These are phyloP conservation scores for Petunia secreta DNA, from an alignment of 257 asterid genomes.

Conservation along the genomic window DNA sequence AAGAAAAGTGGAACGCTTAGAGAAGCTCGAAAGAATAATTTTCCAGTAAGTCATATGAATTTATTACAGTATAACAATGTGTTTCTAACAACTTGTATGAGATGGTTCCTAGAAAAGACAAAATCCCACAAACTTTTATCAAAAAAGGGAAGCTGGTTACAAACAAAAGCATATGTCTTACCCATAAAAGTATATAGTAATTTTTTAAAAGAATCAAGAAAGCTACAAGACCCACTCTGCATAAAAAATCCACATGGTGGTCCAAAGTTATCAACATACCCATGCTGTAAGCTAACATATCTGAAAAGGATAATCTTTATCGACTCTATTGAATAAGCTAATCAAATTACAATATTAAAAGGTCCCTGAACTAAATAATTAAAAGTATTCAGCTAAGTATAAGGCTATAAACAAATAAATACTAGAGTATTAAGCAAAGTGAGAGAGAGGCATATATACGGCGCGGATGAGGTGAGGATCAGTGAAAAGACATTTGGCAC, in stretches of 20 bases:
- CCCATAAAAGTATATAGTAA: not conserved
- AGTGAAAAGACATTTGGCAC: slow-evolving; percentile 85
- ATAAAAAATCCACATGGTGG: slow-evolving; percentile 12
- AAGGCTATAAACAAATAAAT: not conserved
- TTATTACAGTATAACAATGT: not conserved
- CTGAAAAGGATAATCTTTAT: not conserved
- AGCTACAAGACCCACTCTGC: not conserved
- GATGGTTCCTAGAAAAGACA: not conserved
- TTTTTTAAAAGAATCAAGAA: no score
- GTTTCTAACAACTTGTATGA: not conserved
- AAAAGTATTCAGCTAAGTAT: not conserved
- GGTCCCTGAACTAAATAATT: not conserved
- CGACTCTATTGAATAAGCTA: not conserved
- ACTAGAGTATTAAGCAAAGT: not conserved
- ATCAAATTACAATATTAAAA: not conserved
- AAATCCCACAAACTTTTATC: not conserved
- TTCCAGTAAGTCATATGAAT: not conserved
- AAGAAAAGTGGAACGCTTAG: not conserved
- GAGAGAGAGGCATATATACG: slow-evolving; percentile 31
- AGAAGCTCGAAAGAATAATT: not conserved
- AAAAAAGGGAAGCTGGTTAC: not conserved
- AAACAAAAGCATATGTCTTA: not conserved
- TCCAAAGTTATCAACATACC: slow-evolving; percentile 1
- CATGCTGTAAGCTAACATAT: not conserved
- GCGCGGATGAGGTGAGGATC: slow-evolving; percentile 81